Evolutionary conservation across 2,329 filamentous ascomycete species (phyloP).

Genomic region (Apiospora sp.): DNA sequence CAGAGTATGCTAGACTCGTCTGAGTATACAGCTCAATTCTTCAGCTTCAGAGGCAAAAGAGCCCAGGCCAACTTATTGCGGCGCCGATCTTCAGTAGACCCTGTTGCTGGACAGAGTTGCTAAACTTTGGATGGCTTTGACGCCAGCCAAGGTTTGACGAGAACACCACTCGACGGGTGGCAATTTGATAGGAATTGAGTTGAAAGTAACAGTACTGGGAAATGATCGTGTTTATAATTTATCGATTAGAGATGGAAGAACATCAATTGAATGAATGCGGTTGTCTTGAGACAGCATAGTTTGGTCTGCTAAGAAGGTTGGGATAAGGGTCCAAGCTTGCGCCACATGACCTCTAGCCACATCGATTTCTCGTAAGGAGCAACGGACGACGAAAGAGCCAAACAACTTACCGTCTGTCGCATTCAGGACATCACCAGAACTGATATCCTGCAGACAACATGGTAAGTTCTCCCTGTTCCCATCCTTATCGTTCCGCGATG

Average conservation of each 20-base stretch:
- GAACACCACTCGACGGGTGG: not conserved
- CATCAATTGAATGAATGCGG: not conserved
- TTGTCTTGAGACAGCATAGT: not conserved
- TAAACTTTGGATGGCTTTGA: not conserved
- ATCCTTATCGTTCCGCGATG: not conserved
- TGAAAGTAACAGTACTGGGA: not conserved
- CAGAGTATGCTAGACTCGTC: not conserved
- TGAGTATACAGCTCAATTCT: not conserved
- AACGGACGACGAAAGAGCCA: not conserved
- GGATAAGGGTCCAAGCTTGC: conserved; percentile 22
- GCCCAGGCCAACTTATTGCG: not conserved
- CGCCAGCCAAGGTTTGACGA: not conserved
- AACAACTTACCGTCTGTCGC: not conserved
- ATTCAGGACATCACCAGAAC: not conserved
- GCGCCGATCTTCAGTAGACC: not conserved
- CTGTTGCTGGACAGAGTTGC: not conserved
- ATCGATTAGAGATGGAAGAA: conserved; percentile 1
- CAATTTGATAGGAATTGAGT: not conserved
- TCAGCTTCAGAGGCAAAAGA: not conserved
- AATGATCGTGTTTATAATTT: not conserved
- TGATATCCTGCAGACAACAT: conserved; percentile 1
- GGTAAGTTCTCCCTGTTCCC: not conserved
- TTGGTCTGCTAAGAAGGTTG: conserved; percentile 17
- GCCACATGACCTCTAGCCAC: conserved; percentile 21
- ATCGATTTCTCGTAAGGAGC: not conserved